phyloP scores from a whole-genome alignment of 2,329 filamentous ascomycete genomes.

The Nothomitra cinnamomea region DNA sequence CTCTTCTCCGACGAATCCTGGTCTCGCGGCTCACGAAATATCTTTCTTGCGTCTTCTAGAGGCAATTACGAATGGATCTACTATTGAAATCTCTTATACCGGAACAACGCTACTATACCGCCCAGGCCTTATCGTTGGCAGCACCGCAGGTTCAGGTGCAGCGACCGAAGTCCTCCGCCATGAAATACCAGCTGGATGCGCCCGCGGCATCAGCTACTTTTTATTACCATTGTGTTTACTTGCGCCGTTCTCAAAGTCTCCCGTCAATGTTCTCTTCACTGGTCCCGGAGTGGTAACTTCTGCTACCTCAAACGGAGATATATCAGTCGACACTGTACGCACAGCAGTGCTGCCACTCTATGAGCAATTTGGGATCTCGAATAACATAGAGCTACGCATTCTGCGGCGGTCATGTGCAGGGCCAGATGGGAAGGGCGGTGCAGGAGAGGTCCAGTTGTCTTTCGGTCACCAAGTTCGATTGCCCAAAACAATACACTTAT shows the following conservation, averaged over 20 bases:
- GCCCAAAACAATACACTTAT: constrained; percentile 82
- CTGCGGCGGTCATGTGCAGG: constrained; percentile 65
- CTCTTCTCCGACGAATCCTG: constrained; percentile 68
- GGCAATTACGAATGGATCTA: constrained; percentile 82
- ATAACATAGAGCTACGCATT: constrained; percentile 71
- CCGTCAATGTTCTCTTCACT: constrained; percentile 77
- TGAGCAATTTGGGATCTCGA: constrained; percentile 75
- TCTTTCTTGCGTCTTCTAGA: constrained; percentile 92
- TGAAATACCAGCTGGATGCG: constrained; percentile 58
- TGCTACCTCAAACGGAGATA: constrained; percentile 66
- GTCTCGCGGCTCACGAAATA: constrained; percentile 81
- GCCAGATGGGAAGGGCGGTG: constrained; percentile 58
- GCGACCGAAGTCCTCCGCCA: constrained; percentile 62
- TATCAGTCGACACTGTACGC: constrained; percentile 83
- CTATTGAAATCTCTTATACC: constrained; percentile 90
- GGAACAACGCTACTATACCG: constrained; percentile 86
- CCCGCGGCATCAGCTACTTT: constrained; percentile 78
- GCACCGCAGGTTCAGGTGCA: constrained; percentile 57
- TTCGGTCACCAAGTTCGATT: constrained; percentile 88
- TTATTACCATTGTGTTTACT: constrained; percentile 76
- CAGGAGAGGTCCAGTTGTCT: constrained; percentile 80
- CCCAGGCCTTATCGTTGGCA: constrained; percentile 81
- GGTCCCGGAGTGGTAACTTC: constrained; percentile 88
- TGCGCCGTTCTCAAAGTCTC: constrained; percentile 81
- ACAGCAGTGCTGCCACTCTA: constrained; percentile 85